phyloP scores from a whole-genome alignment of 495 filamentous ascomycete species.

The Penicillium bialowiezense region DNA sequence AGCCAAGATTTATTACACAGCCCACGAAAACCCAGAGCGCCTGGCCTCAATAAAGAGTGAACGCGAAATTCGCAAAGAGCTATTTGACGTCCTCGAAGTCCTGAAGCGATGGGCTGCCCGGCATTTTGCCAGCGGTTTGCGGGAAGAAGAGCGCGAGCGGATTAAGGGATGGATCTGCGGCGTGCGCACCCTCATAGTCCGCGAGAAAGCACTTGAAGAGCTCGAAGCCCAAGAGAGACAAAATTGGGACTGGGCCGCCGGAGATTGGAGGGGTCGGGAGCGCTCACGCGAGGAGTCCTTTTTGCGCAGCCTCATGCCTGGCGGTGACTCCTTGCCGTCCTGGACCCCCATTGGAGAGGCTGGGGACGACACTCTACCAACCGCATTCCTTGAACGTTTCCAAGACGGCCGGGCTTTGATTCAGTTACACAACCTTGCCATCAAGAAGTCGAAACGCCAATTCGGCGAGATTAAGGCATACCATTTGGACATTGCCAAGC shows the following conservation, averaged over 20 bases:
- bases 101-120: constrained; percentile 86
- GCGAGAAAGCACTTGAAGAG: constrained; percentile 73
- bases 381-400: constrained; percentile 69
- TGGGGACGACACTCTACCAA: constrained; percentile 51
- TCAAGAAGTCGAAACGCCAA: constrained; percentile 76
- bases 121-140: constrained; percentile 82
- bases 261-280: constrained; percentile 78
- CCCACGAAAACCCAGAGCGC: constrained; percentile 76
- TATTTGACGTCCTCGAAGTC: constrained; percentile 82
- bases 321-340: constrained; percentile 56
- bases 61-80: constrained; percentile 72
- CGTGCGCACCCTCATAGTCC: constrained; percentile 68
- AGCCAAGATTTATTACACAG: constrained; percentile 91
- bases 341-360: constrained; percentile 62
- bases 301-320: constrained; percentile 57
- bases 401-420: constrained; percentile 79
- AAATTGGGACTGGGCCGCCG: constrained; percentile 74
- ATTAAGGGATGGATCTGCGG: constrained; percentile 74
- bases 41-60: constrained; percentile 84
- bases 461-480: constrained; percentile 90
- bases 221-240: constrained; percentile 66
- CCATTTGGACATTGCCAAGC: constrained; percentile 88
- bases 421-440: constrained; percentile 81
- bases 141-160: constrained; percentile 64
- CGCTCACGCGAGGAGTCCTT: constrained; percentile 82